Percentiles rank a stretch among this genome's conserved stretches.
Evolutionary conservation across 2,329 filamentous ascomycete genomes (phyloP).

Genomic region (Colletotrichum truncatum): DNA sequence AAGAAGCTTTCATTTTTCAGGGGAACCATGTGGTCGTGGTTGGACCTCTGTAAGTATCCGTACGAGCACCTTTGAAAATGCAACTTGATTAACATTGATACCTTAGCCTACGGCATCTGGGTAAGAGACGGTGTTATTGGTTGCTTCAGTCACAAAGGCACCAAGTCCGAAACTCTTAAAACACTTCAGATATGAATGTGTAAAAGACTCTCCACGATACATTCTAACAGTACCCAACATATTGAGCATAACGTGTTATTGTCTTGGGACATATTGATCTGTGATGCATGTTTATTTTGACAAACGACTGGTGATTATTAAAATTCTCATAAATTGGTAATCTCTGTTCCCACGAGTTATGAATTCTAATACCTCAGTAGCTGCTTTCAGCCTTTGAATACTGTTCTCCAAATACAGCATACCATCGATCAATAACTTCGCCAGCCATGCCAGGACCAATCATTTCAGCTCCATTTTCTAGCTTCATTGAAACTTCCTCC

Average conservation of each 20-base stretch:
- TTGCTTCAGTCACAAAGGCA: not conserved
- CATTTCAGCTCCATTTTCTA: conserved; percentile 57
- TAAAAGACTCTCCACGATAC: accelerated
- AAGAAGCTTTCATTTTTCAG: not conserved
- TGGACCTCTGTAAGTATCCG: not conserved
- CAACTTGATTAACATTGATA: not conserved
- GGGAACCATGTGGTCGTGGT: not conserved
- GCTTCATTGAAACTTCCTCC: conserved; percentile 51
- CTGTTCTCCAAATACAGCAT: conserved; percentile 44
- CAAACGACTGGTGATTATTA: not conserved
- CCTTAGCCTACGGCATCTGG: conserved; percentile 1
- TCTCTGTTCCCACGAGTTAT: no score
- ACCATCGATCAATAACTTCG: conserved; percentile 46
- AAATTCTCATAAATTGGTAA: no score
- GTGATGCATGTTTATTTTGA: no score
- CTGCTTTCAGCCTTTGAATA: conserved; percentile 2
- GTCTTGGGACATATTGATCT: no score
- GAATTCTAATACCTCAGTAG: not conserved
- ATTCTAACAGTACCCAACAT: no score
- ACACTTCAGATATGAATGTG: not conserved
- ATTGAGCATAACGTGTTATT: no score
- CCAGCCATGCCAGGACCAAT: conserved; percentile 55
- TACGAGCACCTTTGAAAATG: no score
- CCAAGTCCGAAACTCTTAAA: not conserved
- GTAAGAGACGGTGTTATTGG: not conserved